Conservation (phyloP, 2,329 filamentous ascomycete species). For the Domatiomyces globalis region DNA sequence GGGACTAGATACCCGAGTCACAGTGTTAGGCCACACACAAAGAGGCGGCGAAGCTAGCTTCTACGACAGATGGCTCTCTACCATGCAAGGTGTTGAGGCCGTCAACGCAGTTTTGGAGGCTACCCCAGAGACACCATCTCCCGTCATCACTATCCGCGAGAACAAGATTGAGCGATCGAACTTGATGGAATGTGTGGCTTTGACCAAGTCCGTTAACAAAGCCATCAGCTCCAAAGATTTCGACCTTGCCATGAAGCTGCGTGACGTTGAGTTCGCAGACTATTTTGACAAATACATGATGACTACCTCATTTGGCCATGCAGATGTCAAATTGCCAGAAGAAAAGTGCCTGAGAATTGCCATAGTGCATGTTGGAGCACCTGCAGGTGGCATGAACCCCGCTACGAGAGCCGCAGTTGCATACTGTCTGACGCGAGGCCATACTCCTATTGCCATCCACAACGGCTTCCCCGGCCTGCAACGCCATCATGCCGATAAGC, state of each 20-base stretch:
- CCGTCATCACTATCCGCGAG: slow-evolving; percentile 91
- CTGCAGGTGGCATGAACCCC: slow-evolving; percentile 95
- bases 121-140: slow-evolving; percentile 75
- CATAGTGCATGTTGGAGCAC: slow-evolving; percentile 92
- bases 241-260: slow-evolving; percentile 68
- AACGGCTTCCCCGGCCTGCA: slow-evolving; percentile 93
- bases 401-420: slow-evolving; percentile 85
- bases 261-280: slow-evolving; percentile 86
- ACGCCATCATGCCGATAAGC: slow-evolving; percentile 74
- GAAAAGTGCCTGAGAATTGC: slow-evolving; percentile 82
- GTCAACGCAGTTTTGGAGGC: slow-evolving; percentile 84
- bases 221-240: slow-evolving; percentile 80
- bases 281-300: slow-evolving; percentile 84
- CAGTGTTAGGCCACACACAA: slow-evolving; percentile 93
- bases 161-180: slow-evolving; percentile 93
- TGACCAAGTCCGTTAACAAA: slow-evolving; percentile 70
- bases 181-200: slow-evolving; percentile 71
- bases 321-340: slow-evolving; percentile 51
- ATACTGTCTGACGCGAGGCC: slow-evolving; percentile 83
- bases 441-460: slow-evolving; percentile 82
- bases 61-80: slow-evolving; percentile 86
- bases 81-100: slow-evolving; percentile 84
- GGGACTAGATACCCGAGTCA: slow-evolving; percentile 80
- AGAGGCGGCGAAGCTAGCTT: slow-evolving; percentile 82
- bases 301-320: slow-evolving; percentile 69